Percentiles rank a stretch among this genome's conserved stretches.
phyloP scores from a whole-genome alignment of 2,329 filamentous ascomycete species.

The Pseudophaeomoniella oleicola region DNA sequence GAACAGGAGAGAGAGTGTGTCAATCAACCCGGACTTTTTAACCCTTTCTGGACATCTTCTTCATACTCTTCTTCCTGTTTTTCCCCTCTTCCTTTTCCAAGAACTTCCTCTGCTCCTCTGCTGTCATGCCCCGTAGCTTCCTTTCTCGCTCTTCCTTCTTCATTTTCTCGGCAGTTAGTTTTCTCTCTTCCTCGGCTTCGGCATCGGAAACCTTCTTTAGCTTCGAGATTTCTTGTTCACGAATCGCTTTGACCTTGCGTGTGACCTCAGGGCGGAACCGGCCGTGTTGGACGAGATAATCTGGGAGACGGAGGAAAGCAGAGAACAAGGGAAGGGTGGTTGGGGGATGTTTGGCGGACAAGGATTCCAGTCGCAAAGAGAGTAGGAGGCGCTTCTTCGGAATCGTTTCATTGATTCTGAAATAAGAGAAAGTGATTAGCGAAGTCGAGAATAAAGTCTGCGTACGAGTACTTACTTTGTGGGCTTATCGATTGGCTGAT shows the following conservation, averaged over 20 bases:
- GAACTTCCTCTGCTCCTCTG: conserved; percentile 75
- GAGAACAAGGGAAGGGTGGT: conserved; percentile 63
- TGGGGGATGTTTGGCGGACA: conserved; percentile 23
- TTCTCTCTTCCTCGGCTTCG: conserved; percentile 48
- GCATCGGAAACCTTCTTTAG: conserved; percentile 68
- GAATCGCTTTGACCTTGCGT: conserved; percentile 65
- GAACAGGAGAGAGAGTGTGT: too few relatives aligned
- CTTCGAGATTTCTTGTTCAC: conserved; percentile 66
- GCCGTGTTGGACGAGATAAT: conserved; percentile 58
- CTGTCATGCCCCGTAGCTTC: conserved; percentile 60
- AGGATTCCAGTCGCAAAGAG: conserved; percentile 53
- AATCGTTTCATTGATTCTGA: conserved; percentile 64
- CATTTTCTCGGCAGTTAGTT: conserved; percentile 38
- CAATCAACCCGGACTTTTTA: conserved; percentile 12
- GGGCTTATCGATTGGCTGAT: conserved; percentile 81
- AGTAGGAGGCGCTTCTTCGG: conserved; percentile 81
- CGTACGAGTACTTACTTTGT: conserved; percentile 54
- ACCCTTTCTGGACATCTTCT: conserved; percentile 44
- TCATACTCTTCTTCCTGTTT: conserved; percentile 48
- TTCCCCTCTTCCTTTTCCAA: conserved; percentile 68
- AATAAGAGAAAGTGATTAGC: conserved; percentile 4
- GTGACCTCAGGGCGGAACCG: conserved; percentile 85
- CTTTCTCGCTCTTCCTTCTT: conserved; percentile 85
- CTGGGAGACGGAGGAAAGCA: conserved; percentile 72
- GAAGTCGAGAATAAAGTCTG: conserved; percentile 1